Base-by-base conservation (phyloP, 2,329 filamentous ascomycete species). In the Calycina herbarum region DNA sequence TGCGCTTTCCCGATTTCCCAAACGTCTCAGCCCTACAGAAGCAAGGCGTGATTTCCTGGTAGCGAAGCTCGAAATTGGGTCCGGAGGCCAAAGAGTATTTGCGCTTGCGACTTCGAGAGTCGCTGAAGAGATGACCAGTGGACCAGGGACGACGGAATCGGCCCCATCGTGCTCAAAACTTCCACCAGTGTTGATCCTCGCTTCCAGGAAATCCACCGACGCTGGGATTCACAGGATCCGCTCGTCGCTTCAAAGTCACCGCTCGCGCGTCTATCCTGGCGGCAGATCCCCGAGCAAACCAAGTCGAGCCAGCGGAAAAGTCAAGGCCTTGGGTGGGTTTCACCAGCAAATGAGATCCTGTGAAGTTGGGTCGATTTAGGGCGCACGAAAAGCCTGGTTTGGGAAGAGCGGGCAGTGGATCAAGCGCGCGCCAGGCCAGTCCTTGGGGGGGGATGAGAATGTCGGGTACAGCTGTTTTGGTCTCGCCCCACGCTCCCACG, bases 1-100 rank as follows among this genome's bases (percentile, higher is more conserved):
- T 24, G 45, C 45, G 20, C n/a, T 51, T 51, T 51, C 45, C 45
- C 45, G 45, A 51, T 10, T 51, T 51, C 20, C 45, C 20, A 51
- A 24, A 51, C 63, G 63, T 64, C 63, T 64, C 63, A 64, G 63
- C 63, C 63, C 63, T 64, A 64, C 48, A 51, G 45, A 64, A 56
- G 3, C 24, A 48, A 64, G 56, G 57, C 42, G 56, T 38, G 7
- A 15, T 27, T 57, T 58, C 58, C 58, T 58, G 61, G 45, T 61
- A 59, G 33, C 58, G 7, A 56, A 38, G 59, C 51, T 60, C 20
- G 59, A 56, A 40, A 27, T 31, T 57, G 17, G n/a, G 48, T 48
- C 51, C 63, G 35, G 31, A 29, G 42, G 48, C 24, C 29, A 45
- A 42, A 33, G 56, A 27, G 27, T 33, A 11, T 42, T 24, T 45